Base-by-base conservation (phyloP, 192 early-diverging fungal genomes). In the Podila epicladia region DNA sequence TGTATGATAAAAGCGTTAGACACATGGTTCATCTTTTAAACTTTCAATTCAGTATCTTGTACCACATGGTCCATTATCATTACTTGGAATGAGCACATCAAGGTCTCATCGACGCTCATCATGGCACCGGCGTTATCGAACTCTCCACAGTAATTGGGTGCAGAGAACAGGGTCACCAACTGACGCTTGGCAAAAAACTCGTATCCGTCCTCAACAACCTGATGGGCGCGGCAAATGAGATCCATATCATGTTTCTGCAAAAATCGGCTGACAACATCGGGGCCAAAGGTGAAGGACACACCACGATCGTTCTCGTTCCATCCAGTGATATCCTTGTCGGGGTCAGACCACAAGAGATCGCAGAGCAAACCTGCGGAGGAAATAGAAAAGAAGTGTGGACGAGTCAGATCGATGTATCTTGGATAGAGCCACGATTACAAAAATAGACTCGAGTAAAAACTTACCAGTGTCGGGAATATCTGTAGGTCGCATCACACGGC, bases 301-400 rank as follows among this genome's bases (percentile, higher is more conserved):
- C 97, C 97, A 60, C 97, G 93, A 76, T 99, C 97, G 84, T 99
- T 99, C 77, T 99, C 96, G 72, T 91, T 95, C 97, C 97, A 98
- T 11, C 97, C 97, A 50, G 89, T 87, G 57, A 97, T 94, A 67
- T 96, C 96, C 82, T 98, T 98, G 85, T 99, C 97, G 2, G 97
- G 97, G 74, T 99, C 97, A 3, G 96, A 94, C 97, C 97, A 99
- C 63, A 99, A 82, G 60, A 99, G 86, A 82, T 99, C 97, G 83
- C 96, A 97, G 49, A 99, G 83, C 35, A 99, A 86, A 50, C 96
- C 84, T 28, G 95, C 96, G 58, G 96, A 95, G 37, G 97, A 35
- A 63, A 35, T n/a, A 63, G 17, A 63, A 35, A 41, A 41, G 20
- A 38, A 35, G 29, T 4, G 5, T 24, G 11, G 24, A 9, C 20